Percentiles rank a stretch among this genome's conserved stretches.
phyloP scores from a whole-genome alignment of 768 basidiomycete genomes.

The Rhodotorula kratochvilovae region DNA sequence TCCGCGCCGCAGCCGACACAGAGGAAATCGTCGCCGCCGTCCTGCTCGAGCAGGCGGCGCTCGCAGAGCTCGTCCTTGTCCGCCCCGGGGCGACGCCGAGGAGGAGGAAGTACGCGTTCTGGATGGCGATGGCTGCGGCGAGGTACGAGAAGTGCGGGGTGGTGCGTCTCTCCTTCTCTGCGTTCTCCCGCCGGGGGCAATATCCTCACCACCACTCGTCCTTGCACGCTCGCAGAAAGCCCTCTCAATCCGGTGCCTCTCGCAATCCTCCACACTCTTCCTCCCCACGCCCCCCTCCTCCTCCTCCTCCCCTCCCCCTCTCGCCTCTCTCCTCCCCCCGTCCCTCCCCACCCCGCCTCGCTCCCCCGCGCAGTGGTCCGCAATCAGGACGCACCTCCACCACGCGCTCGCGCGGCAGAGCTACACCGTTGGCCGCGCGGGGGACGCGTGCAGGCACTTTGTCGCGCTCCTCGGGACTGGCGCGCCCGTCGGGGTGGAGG shows the following conservation, averaged over 20 bases:
- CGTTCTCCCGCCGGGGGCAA: too few relatives aligned
- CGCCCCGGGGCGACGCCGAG: neutral
- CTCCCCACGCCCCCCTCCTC: slow-evolving; percentile 1
- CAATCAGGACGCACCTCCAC: slow-evolving; percentile 47
- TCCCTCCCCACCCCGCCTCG: neutral
- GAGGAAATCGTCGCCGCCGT: slow-evolving; percentile 51
- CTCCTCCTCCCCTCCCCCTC: neutral
- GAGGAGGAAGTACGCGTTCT: slow-evolving; percentile 46
- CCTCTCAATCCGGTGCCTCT: slow-evolving; percentile 48
- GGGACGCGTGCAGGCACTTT: slow-evolving; percentile 72
- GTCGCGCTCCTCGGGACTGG: slow-evolving; percentile 59
- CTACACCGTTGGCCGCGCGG: slow-evolving; percentile 82
- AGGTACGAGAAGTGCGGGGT: slow-evolving; percentile 51
- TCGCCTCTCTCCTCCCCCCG: neutral
- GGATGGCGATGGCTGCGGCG: slow-evolving; percentile 49
- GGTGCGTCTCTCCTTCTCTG: slow-evolving; percentile 42
- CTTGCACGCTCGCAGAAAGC: slow-evolving; percentile 45
- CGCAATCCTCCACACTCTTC: slow-evolving; percentile 47
- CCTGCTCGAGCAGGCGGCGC: slow-evolving; percentile 52
- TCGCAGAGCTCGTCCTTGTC: slow-evolving; percentile 34
- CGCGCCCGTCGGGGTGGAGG: neutral
- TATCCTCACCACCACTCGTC: too few relatives aligned
- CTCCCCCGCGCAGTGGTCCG: slow-evolving; percentile 40
- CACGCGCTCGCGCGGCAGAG: slow-evolving; percentile 64
- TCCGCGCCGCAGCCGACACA: slow-evolving; percentile 47